Percentiles rank a stretch among this genome's conserved stretches.
These are phyloP conservation scores for Candida labiduridarum DNA, from an alignment of 1,139 yeast genomes.

Conservation along the genomic window DNA sequence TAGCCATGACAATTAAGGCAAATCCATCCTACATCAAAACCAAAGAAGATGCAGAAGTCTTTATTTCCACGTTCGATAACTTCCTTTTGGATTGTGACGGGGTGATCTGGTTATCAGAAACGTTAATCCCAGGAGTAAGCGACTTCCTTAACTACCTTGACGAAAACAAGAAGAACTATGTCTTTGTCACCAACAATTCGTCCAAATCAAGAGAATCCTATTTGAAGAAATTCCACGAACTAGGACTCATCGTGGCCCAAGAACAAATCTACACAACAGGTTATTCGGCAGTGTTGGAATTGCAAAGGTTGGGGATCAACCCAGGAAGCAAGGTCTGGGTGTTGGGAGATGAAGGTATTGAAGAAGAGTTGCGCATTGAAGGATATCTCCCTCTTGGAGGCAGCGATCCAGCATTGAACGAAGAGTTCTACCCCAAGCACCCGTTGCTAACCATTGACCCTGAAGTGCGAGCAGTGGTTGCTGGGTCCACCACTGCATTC, in stretches of 20 bases:
- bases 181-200: constrained; percentile 45
- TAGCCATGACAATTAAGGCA: constrained; percentile 15
- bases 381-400: constrained; percentile 82
- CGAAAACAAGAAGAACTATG: constrained; percentile 32
- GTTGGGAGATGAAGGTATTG: constrained; percentile 82
- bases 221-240: constrained; percentile 32
- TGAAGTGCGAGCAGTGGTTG: constrained; percentile 43
- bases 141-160: constrained; percentile 66
- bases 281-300: constrained; percentile 36
- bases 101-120: constrained; percentile 86
- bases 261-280: constrained; percentile 40
- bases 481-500: constrained; percentile 42
- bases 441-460: constrained; percentile 43
- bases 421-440: constrained; percentile 23
- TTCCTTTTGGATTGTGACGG: constrained; percentile 95
- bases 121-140: constrained; percentile 67
- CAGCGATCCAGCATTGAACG: constrained; percentile 45
- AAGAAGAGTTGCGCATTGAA: constrained; percentile 64
- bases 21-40: constrained; percentile 31
- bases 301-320: constrained; percentile 28
- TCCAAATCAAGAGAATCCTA: constrained; percentile 40
- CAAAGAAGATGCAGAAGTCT: constrained; percentile 48
- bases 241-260: constrained; percentile 36
- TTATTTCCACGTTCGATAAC: constrained; percentile 70
- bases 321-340: constrained; percentile 69